phyloP scores from a whole-genome alignment of 805 yeast species.

The Wickerhamiella cacticola region DNA sequence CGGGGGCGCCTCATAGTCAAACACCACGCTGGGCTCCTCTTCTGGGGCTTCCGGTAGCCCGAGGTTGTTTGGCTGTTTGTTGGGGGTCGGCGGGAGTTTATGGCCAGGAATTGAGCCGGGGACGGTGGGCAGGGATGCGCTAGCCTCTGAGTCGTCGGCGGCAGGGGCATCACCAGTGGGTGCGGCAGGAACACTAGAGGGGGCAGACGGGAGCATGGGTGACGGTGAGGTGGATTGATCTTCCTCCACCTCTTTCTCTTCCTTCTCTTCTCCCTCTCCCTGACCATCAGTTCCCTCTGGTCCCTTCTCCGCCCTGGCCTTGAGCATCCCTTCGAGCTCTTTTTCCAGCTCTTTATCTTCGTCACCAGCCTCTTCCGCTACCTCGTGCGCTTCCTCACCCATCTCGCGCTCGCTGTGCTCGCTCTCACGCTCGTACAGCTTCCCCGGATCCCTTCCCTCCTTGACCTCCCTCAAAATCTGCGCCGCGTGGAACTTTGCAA shows the following conservation, averaged over 20 bases:
- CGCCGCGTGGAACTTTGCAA: slow-evolving; percentile 51
- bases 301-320: neutral
- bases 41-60: slow-evolving; percentile 13
- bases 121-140: neutral
- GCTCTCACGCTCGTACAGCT: slow-evolving; percentile 35
- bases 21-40: slow-evolving; percentile 13
- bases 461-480: slow-evolving; percentile 41
- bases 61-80: slow-evolving; percentile 15
- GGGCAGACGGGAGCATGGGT: neutral
- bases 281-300: neutral
- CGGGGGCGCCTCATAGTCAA: slow-evolving; percentile 15
- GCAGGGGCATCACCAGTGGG: neutral
- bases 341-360: slow-evolving; percentile 13
- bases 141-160: neutral
- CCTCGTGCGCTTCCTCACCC: no score
- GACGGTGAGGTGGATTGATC: neutral
- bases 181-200: neutral
- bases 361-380: neutral
- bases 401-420: no score
- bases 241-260: neutral
- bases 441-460: slow-evolving; percentile 48
- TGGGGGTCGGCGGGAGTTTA: slow-evolving; percentile 17
- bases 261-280: neutral
- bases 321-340: neutral
- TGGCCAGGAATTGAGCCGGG: slow-evolving; percentile 11